Evolutionary conservation across 139 green algal genomes (phyloP).

Genomic region (Desmodesmus armatus): DNA sequence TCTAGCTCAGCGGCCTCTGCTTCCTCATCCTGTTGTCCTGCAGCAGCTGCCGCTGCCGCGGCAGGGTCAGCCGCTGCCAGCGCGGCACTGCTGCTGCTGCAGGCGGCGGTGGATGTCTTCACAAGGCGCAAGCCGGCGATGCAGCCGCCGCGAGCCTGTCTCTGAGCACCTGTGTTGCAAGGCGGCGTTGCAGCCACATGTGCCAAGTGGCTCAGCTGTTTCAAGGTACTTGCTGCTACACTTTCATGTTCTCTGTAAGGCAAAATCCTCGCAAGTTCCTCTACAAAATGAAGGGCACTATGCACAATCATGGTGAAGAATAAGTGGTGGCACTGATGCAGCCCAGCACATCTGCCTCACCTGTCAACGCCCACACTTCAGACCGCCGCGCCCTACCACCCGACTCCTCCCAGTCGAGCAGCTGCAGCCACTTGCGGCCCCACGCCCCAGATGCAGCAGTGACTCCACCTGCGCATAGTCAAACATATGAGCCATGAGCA

Average conservation of each 20-base stretch:
- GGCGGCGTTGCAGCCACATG: no score
- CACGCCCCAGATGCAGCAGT: conserved; percentile 62
- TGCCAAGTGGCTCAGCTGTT: no score
- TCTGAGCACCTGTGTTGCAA: conserved; percentile 60
- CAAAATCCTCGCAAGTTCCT: no score
- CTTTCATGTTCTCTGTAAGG: no score
- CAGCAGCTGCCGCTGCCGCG: conserved; percentile 1
- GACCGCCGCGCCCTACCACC: conserved; percentile 23
- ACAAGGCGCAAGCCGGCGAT: conserved; percentile 52
- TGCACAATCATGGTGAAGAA: no score
- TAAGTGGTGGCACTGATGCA: not conserved
- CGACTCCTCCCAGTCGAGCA: conserved; percentile 82
- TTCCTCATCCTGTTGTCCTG: not conserved
- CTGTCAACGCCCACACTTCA: conserved; percentile 77
- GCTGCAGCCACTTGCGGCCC: conserved; percentile 71
- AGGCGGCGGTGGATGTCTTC: conserved; percentile 8
- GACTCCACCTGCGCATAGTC: conserved; percentile 1
- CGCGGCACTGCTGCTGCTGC: conserved; percentile 19
- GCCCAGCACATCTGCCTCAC: conserved; percentile 15
- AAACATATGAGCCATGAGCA: no score
- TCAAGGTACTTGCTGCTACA: not conserved
- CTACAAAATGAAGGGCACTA: no score
- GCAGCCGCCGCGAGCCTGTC: conserved; percentile 71
- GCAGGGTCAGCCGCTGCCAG: no score
- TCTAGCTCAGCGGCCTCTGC: not conserved